Evolutionary conservation across 2,329 filamentous ascomycete genomes (phyloP).

Genomic region (Orbilia ellipsospora): DNA sequence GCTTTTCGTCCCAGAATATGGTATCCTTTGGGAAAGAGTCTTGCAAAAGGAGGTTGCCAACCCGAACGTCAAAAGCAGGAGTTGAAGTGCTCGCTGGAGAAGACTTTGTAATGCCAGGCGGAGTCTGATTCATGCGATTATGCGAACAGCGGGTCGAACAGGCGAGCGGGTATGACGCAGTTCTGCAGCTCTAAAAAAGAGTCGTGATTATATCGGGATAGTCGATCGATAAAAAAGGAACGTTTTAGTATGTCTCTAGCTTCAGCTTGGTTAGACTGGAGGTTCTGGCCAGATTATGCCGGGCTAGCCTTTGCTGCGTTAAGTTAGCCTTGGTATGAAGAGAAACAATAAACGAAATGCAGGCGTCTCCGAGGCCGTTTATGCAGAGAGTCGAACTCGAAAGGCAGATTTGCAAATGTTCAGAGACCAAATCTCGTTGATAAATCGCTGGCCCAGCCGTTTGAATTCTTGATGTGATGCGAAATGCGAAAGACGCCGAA

Average conservation of each 20-base stretch:
- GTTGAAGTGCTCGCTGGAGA: conserved; percentile 3
- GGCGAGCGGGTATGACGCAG: conserved; percentile 46
- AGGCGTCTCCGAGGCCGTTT: neutral
- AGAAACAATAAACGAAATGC: neutral
- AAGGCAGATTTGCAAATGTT: conserved; percentile 26
- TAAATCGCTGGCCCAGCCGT: neutral
- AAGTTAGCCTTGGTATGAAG: conserved; percentile 14
- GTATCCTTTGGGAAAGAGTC: conserved; percentile 29
- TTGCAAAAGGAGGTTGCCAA: conserved; percentile 30
- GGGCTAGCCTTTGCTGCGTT: neutral
- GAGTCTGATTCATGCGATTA: conserved; percentile 49
- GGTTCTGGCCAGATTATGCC: neutral
- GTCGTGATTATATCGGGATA: conserved; percentile 22
- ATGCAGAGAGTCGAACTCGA: conserved; percentile 5
- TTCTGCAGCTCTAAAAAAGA: conserved; percentile 7
- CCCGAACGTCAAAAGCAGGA: conserved; percentile 12
- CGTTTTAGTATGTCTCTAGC: neutral
- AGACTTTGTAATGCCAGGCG: conserved; percentile 17
- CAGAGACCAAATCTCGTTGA: neutral
- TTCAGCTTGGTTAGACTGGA: neutral
- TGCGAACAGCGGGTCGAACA: conserved; percentile 27
- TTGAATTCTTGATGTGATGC: neutral
- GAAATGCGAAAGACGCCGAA: neutral
- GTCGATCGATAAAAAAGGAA: conserved; percentile 13
- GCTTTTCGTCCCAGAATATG: conserved; percentile 16